A percentile compares a stretch with the other conserved stretches of the same genome.
Conservation (phyloP, 257 asterid species). For the Datura wrightii region DNA sequence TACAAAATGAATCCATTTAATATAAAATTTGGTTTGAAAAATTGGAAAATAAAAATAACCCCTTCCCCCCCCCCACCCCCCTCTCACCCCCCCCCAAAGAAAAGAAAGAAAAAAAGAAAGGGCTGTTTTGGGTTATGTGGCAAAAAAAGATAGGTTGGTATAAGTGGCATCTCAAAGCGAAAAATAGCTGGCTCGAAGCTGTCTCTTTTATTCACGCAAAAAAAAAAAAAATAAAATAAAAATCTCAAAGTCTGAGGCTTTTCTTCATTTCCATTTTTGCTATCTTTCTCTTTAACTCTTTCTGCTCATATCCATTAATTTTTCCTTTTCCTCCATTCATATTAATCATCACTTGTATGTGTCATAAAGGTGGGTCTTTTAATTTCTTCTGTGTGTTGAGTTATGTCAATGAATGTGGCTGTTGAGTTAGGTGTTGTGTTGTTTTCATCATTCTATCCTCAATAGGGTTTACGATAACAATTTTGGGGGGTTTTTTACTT, state of each 20-base stretch:
- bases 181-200: conserved; percentile 39
- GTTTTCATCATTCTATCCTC: neutral
- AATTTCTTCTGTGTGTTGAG: neutral
- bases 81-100: neutral
- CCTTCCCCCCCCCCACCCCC: too few species aligned
- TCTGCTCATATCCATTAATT: conserved; percentile 20
- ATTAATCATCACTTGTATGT: neutral
- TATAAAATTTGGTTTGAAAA: neutral
- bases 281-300: neutral
- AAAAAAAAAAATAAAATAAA: too few species aligned
- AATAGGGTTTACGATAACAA: neutral
- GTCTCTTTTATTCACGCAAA: neutral
- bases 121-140: conserved; percentile 28
- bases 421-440: conserved; percentile 23
- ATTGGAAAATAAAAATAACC: neutral
- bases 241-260: neutral
- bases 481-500: neutral
- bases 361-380: conserved; percentile 22
- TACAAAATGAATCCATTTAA: neutral
- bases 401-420: neutral
- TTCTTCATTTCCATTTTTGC: conserved; percentile 28
- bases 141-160: conserved; percentile 40
- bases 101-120: neutral
- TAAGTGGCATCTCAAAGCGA: conserved; percentile 35
- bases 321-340: neutral